Evolutionary conservation across 2,329 filamentous ascomycete genomes (phyloP).

Genomic region (Sporothrix mexicana): DNA sequence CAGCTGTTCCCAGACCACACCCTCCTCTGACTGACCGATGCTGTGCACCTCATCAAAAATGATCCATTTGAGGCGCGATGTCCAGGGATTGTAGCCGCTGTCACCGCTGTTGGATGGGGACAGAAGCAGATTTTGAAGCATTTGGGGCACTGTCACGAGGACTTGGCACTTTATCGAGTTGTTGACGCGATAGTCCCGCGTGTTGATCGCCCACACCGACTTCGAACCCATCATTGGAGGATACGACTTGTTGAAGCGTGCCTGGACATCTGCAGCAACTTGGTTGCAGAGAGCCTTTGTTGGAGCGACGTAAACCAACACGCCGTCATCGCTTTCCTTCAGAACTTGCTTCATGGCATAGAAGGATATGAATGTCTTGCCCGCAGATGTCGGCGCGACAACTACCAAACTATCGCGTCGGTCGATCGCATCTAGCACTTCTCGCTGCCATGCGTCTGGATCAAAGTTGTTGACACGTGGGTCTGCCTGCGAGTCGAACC

Average conservation of each 20-base stretch:
- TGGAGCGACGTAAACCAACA: slow-evolving; percentile 79
- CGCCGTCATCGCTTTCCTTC: slow-evolving; percentile 68
- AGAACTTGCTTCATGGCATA: slow-evolving; percentile 82
- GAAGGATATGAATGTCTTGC: slow-evolving; percentile 84
- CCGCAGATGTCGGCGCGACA: slow-evolving; percentile 77
- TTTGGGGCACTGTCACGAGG: slow-evolving; percentile 77
- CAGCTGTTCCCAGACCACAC: slow-evolving; percentile 79
- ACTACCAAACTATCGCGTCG: slow-evolving; percentile 72
- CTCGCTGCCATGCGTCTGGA: slow-evolving; percentile 77
- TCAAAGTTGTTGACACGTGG: slow-evolving; percentile 68
- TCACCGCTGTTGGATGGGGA: slow-evolving; percentile 64
- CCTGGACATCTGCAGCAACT: slow-evolving; percentile 79
- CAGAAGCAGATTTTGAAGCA: slow-evolving; percentile 78
- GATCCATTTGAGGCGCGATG: slow-evolving; percentile 71
- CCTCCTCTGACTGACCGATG: slow-evolving; percentile 77
- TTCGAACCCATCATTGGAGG: slow-evolving; percentile 58
- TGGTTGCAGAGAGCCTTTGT: slow-evolving; percentile 85
- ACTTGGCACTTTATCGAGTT: slow-evolving; percentile 75
- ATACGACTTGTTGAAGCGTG: slow-evolving; percentile 72
- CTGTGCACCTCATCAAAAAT: slow-evolving; percentile 85
- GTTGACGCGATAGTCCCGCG: slow-evolving; percentile 76
- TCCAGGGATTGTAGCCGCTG: slow-evolving; percentile 63
- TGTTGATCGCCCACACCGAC: slow-evolving; percentile 80
- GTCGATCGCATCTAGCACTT: slow-evolving; percentile 76
- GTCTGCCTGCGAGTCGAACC: slow-evolving; percentile 71